Conservation (phyloP, 441 rosid genomes). For the Mallotus repandus region DNA sequence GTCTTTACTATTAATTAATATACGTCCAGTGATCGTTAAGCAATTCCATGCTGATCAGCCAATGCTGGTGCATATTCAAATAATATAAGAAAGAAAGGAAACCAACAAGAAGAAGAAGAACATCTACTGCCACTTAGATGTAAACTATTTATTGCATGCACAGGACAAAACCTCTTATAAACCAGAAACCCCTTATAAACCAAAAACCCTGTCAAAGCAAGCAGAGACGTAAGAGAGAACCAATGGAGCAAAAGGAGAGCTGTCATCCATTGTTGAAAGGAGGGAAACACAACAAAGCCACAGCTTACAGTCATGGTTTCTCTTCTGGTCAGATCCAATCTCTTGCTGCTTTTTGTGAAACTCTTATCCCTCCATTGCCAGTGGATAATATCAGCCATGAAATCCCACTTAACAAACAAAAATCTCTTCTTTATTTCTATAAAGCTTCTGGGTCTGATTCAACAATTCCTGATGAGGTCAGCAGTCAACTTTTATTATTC, state of each 20-base stretch:
- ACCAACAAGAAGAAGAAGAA: too few relatives aligned
- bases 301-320: conserved; percentile 53
- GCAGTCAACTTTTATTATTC: conserved; percentile 18
- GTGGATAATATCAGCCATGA: conserved; percentile 14
- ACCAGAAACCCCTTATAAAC: too few relatives aligned
- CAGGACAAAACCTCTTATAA: too few relatives aligned
- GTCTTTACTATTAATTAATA: too few relatives aligned
- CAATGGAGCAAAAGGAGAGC: conserved; percentile 22
- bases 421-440: conserved; percentile 40
- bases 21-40: too few relatives aligned
- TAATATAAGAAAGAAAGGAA: too few relatives aligned
- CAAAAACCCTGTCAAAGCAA: background rate
- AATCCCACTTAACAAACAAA: conserved; percentile 27
- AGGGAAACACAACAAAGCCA: conserved; percentile 31
- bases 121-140: too few relatives aligned
- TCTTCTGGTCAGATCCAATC: conserved; percentile 61
- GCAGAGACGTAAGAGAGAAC: conserved; percentile 4
- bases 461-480: conserved; percentile 71
- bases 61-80: too few relatives aligned
- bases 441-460: conserved; percentile 54
- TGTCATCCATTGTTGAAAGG: conserved; percentile 61
- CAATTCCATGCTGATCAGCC: too few relatives aligned
- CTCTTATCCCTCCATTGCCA: conserved; percentile 61
- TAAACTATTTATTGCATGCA: too few relatives aligned
- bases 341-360: conserved; percentile 56